Conservation (phyloP, 2,329 filamentous ascomycete species). For the Aspergillus sclerotialis region DNA sequence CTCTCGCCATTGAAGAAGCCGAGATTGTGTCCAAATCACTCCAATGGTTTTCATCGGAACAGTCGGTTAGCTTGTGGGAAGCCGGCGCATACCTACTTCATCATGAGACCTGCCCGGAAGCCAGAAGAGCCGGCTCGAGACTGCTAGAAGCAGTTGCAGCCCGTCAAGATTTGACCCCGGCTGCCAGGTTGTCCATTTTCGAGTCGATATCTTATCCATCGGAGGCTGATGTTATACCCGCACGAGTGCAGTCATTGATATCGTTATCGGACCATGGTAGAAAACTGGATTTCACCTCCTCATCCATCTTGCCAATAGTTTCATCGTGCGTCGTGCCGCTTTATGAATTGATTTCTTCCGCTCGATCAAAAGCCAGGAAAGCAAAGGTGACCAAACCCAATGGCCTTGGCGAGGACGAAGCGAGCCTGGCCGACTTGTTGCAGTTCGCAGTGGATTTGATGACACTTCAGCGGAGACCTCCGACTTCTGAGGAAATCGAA, state of each 20-base stretch:
- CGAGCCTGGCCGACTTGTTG: constrained; percentile 31
- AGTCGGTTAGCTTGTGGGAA: constrained; percentile 35
- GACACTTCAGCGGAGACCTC: constrained; percentile 34
- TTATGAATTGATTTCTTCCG: constrained; percentile 29
- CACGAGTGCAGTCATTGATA: constrained; percentile 33
- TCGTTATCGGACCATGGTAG: constrained; percentile 37
- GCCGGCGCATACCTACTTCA: constrained; percentile 31
- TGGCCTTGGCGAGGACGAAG: constrained; percentile 26
- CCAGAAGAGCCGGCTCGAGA: constrained; percentile 26
- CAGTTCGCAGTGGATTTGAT: constrained; percentile 37
- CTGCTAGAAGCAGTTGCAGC: constrained; percentile 30
- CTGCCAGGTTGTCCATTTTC: constrained; percentile 27
- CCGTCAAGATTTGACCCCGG: constrained; percentile 33
- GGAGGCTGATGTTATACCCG: constrained; percentile 30
- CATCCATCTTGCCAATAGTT: constrained; percentile 33
- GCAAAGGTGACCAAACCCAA: constrained; percentile 25
- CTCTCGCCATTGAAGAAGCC: constrained; percentile 32
- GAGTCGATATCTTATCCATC: constrained; percentile 28
- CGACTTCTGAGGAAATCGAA: constrained; percentile 28
- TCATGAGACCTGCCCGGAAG: constrained; percentile 27
- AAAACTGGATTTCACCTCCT: constrained; percentile 34
- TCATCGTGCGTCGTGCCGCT: constrained; percentile 33
- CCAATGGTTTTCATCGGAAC: constrained; percentile 32
- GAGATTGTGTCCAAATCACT: constrained; percentile 26
- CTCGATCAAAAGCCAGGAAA: constrained; percentile 33